Evolutionary conservation across 2,329 filamentous ascomycete species (phyloP).

Genomic region (Venturia effusa): DNA sequence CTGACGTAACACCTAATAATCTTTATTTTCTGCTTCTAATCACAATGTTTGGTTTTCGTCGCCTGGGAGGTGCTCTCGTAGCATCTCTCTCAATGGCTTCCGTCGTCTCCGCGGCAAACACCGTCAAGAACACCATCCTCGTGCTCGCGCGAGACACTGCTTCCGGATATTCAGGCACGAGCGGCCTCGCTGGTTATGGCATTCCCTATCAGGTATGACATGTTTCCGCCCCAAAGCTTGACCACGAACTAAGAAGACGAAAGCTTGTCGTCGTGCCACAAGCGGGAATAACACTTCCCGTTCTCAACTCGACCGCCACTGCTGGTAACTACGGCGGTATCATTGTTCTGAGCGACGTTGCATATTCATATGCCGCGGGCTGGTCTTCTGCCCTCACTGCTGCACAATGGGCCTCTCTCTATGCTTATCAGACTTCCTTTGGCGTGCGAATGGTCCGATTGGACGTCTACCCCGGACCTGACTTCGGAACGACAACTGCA

Average conservation of each 20-base stretch:
- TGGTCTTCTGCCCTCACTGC: conserved; percentile 34
- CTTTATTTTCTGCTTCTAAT: background rate
- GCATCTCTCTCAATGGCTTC: background rate
- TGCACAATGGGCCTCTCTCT: conserved; percentile 41
- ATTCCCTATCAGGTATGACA: conserved; percentile 37
- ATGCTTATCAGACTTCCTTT: conserved; percentile 42
- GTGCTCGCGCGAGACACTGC: conserved; percentile 38
- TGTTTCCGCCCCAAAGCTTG: background rate
- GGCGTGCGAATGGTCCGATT: conserved; percentile 45
- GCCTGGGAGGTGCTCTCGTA: background rate
- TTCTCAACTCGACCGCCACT: conserved; percentile 29
- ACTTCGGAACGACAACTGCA: conserved; percentile 28
- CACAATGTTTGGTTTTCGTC: background rate
- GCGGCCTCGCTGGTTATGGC: conserved; percentile 44
- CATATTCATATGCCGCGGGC: conserved; percentile 33
- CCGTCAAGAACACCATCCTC: conserved; percentile 31
- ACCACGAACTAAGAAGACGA: conserved; percentile 18
- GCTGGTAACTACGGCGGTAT: conserved; percentile 45
- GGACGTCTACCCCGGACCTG: conserved; percentile 39
- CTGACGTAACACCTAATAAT: too few relatives aligned
- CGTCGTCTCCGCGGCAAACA: background rate
- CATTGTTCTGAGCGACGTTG: conserved; percentile 37
- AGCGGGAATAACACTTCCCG: conserved; percentile 34
- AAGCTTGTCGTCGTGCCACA: conserved; percentile 39
- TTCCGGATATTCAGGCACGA: conserved; percentile 34